These are phyloP conservation scores for Chaetomidium leptoderma DNA, from an alignment of 495 filamentous ascomycete species.

Conservation along the genomic window DNA sequence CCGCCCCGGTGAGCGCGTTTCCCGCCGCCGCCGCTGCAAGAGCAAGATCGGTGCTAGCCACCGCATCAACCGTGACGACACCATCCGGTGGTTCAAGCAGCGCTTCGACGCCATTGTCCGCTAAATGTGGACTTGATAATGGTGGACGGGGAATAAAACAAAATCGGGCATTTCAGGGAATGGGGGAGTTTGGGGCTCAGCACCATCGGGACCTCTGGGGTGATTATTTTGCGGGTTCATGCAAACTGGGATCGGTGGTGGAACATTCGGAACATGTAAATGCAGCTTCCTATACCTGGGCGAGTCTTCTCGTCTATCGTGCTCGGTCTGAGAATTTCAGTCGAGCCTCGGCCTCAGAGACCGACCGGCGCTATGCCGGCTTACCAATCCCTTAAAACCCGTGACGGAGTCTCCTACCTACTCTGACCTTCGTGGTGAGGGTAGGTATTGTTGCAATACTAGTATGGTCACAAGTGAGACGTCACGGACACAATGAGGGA, in stretches of 20 bases:
- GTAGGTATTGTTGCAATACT: no score
- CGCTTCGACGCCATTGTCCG: constrained; percentile 97
- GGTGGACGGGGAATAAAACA: constrained; percentile 28
- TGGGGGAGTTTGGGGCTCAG: constrained; percentile 23
- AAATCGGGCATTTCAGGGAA: constrained; percentile 27
- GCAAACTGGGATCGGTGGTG: constrained; percentile 26
- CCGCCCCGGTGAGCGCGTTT: constrained; percentile 95
- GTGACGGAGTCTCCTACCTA: constrained; percentile 17
- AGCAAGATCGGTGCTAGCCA: constrained; percentile 79
- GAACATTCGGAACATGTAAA: constrained; percentile 27
- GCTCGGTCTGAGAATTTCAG: constrained; percentile 45
- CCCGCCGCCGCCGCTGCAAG: constrained; percentile 88
- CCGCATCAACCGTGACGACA: constrained; percentile 89
- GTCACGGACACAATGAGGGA: not conserved
- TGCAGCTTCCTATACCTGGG: constrained; percentile 26
- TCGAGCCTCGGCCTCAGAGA: constrained; percentile 58
- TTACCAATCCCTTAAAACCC: constrained; percentile 33
- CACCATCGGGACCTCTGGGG: constrained; percentile 22
- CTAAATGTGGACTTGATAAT: constrained; percentile 49
- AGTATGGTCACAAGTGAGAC: not conserved
- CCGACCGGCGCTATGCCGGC: constrained; percentile 59
- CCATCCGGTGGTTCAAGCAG: constrained; percentile 99
- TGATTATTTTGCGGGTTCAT: constrained; percentile 16
- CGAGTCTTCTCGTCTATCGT: constrained; percentile 36
- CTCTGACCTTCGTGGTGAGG: not conserved